A percentile compares a stretch with the other conserved stretches of the same genome.
Evolutionary conservation across 2,329 filamentous ascomycete genomes (phyloP).

Genomic region (Pseudogymnoascus destructans): DNA sequence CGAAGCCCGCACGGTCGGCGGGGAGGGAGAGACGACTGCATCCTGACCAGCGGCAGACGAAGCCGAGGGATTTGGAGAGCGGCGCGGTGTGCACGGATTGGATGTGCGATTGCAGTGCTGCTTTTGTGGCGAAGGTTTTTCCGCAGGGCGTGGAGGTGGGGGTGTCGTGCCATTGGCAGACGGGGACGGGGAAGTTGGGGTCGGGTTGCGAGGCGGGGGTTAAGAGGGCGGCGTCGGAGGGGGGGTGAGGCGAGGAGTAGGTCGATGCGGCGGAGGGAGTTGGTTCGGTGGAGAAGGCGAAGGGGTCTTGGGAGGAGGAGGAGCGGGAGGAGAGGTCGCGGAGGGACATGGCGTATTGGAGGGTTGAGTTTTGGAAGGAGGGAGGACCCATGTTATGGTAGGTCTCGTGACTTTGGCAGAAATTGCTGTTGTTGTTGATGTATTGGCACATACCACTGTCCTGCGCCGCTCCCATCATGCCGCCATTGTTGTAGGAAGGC

Average conservation of each 20-base stretch:
- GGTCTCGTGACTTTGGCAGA: slow-evolving; percentile 7
- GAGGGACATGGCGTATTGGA: slow-evolving; percentile 8
- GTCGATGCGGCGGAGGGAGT: background rate
- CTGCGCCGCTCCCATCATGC: background rate
- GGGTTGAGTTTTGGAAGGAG: slow-evolving; percentile 2
- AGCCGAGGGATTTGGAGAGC: slow-evolving; percentile 35
- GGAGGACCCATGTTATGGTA: slow-evolving; percentile 1
- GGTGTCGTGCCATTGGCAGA: background rate
- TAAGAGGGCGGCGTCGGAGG: background rate
- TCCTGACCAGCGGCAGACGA: slow-evolving; percentile 42
- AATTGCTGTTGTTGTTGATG: background rate
- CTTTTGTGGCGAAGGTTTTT: slow-evolving; percentile 19
- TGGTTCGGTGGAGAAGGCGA: slow-evolving; percentile 5
- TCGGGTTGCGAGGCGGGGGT: background rate
- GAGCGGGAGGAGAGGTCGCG: background rate
- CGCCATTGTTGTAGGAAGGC: background rate
- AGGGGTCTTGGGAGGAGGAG: slow-evolving; percentile 1
- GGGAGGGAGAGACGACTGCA: slow-evolving; percentile 34
- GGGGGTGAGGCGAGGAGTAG: background rate
- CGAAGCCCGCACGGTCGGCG: slow-evolving; percentile 34
- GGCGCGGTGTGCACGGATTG: slow-evolving; percentile 36
- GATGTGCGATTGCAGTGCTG: slow-evolving; percentile 43
- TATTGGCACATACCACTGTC: background rate
- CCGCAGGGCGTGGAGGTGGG: background rate
- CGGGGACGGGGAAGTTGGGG: background rate